Evolutionary conservation across 257 asterid genomes (phyloP).

Genomic region (Capsicum rhomboideum): DNA sequence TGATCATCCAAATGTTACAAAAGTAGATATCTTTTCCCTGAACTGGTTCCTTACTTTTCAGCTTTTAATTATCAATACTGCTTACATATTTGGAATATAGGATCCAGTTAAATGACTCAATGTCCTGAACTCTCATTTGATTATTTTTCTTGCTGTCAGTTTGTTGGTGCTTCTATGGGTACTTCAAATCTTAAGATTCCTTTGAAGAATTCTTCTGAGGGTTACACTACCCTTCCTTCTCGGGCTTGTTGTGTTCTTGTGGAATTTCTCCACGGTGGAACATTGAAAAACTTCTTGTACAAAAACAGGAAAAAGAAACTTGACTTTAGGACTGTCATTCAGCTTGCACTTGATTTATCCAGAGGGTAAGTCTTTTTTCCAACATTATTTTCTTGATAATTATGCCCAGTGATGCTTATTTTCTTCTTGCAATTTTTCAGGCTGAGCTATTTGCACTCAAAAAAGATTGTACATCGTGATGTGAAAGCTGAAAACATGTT

Average conservation of each 20-base stretch:
- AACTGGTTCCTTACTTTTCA: background rate
- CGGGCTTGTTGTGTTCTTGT: constrained; percentile 94
- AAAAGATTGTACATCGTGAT: constrained; percentile 90
- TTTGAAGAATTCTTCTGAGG: constrained; percentile 70
- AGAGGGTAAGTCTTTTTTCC: constrained; percentile 49
- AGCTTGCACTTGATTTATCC: constrained; percentile 82
- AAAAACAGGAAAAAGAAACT: constrained; percentile 87
- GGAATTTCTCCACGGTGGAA: constrained; percentile 82
- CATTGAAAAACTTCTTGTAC: constrained; percentile 55
- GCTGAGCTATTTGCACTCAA: constrained; percentile 77
- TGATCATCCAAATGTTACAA: constrained; percentile 69
- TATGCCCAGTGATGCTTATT: background rate
- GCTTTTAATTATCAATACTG: background rate
- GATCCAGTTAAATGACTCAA: background rate
- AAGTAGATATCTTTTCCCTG: constrained; percentile 13
- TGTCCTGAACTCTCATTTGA: background rate
- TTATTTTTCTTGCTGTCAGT: constrained; percentile 25
- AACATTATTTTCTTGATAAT: background rate
- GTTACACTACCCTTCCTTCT: constrained; percentile 60
- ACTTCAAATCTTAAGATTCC: constrained; percentile 87
- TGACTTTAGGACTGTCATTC: constrained; percentile 60
- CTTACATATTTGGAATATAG: background rate
- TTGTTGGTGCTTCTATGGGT: constrained; percentile 96
- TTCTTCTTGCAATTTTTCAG: constrained; percentile 26
- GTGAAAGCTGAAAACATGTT: constrained; percentile 96